Evolutionary conservation across 805 yeast species (phyloP), one percentile per base, ranked within the genome.

Genomic region (Torulaspora gathmanii): DNA sequence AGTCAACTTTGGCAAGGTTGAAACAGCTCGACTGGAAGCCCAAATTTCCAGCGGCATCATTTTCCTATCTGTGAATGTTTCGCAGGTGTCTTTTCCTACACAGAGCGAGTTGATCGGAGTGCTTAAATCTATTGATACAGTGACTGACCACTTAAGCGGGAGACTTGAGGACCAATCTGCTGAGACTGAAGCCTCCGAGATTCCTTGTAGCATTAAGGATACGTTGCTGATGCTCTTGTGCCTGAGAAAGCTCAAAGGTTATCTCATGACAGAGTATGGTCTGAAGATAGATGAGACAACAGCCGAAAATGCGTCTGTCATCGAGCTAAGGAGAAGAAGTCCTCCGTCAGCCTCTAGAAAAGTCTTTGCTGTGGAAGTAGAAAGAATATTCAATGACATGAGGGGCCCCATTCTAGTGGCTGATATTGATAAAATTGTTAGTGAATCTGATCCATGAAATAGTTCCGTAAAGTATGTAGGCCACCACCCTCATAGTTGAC

Each of bases 101-200:
- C 60, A 58, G 28, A 45, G 36, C 36, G 64, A 62, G n/a, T 36
- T 61, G 20, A 40, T 55, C 5, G 23, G 30, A 1, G 20, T 61
- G 3, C 36, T 57, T 15, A 59, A 52, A 34, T 33, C 34, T 15
- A 42, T 60, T 4, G 61, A 58, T 19, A 20, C 47, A 22, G 47
- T 44, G n/a, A 43, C 53, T 3, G 66, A 61, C 30, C 64, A 61
- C 26, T 28, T 57, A 6, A 48, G 53, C 13, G 65, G 59, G 33
- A 17, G 47, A 3, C 53, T 60, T 11, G 38, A 49, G 16, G 65
- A 58, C 33, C 47, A 43, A 36, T 19, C 46, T 5, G 42, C 29
- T 13, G 39, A 41, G 11, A 27, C 17, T 12, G 31, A 33, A 3
- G 34, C 35, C 6, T 31, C 31, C 26, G 31, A 16, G 7, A 15